These are phyloP conservation scores for Apiotrichum akiyoshidainum DNA, from an alignment of 1,284 basidiomycete species.

Conservation along the genomic window DNA sequence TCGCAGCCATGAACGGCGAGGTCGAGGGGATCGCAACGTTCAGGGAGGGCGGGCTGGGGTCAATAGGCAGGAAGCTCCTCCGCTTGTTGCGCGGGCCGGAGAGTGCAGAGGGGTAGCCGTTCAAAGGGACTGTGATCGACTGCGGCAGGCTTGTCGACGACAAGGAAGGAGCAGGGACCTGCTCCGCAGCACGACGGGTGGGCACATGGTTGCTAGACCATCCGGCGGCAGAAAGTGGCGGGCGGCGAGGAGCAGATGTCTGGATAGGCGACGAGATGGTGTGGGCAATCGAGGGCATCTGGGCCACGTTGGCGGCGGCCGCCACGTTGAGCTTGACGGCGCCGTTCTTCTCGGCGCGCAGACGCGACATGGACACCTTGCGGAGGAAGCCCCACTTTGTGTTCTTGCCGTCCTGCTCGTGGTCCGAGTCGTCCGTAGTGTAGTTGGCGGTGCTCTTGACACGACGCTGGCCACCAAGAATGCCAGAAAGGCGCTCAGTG, in stretches of 20 bases:
- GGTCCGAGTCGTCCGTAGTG: conserved; percentile 12
- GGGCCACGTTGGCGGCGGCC: conserved; percentile 35
- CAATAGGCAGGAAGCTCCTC: conserved; percentile 76
- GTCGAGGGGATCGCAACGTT: conserved; percentile 58
- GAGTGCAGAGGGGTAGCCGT: not conserved
- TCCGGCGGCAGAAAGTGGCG: conserved; percentile 6
- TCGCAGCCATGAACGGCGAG: conserved; percentile 57
- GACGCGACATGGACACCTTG: conserved; percentile 85
- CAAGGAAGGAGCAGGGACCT: not conserved
- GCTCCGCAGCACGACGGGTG: not conserved
- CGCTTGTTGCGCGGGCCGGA: conserved; percentile 54
- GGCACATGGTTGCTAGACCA: conserved; percentile 18
- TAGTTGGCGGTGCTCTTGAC: conserved; percentile 16
- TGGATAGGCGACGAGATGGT: conserved; percentile 32
- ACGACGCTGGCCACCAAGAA: conserved; percentile 3
- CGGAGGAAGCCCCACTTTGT: conserved; percentile 84
- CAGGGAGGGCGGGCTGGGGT: conserved; percentile 55
- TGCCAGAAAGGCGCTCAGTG: conserved; percentile 6
- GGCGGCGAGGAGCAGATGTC: conserved; percentile 6
- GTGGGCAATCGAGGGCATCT: conserved; percentile 37
- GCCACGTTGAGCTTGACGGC: conserved; percentile 29
- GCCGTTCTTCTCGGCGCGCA: conserved; percentile 24
- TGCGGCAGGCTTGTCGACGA: not conserved
- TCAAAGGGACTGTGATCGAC: not conserved
- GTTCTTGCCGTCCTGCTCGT: conserved; percentile 3